phyloP scores from a whole-genome alignment of 1,284 basidiomycete species.

The Ustilago hordei region DNA sequence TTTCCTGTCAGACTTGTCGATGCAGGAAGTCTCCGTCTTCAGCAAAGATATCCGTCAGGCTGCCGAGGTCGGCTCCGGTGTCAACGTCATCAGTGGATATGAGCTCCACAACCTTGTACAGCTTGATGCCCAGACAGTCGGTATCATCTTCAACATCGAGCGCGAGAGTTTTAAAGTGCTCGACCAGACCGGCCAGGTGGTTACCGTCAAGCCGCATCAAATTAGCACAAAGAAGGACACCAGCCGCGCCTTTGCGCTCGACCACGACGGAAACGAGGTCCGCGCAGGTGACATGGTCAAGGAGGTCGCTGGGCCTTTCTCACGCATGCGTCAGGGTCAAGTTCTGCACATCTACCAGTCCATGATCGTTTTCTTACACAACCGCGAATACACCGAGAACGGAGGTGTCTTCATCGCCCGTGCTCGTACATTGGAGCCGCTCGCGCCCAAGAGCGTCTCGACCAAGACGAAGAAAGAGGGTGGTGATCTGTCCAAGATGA shows the following conservation, averaged over 20 bases:
- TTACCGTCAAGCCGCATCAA: conserved; percentile 91
- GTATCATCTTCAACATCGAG: conserved; percentile 97
- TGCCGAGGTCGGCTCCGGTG: conserved; percentile 90
- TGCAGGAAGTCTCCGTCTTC: conserved; percentile 96
- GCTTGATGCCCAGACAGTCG: conserved; percentile 91
- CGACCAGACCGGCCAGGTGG: conserved; percentile 86
- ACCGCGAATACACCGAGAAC: conserved; percentile 89
- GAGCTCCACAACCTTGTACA: conserved; percentile 96
- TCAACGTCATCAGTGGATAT: conserved; percentile 89
- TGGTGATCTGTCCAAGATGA: conserved; percentile 93
- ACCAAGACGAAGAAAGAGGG: conserved; percentile 52
- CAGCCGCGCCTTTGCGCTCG: conserved; percentile 85
- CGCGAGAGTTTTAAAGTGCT: conserved; percentile 93
- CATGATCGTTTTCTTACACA: conserved; percentile 92
- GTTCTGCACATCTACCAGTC: conserved; percentile 96
- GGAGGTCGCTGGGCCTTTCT: conserved; percentile 87
- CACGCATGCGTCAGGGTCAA: conserved; percentile 81
- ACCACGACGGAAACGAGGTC: conserved; percentile 82
- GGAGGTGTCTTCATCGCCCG: conserved; percentile 91
- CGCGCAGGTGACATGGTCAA: conserved; percentile 90
- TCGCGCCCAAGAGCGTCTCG: conserved; percentile 79
- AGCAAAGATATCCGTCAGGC: conserved; percentile 97
- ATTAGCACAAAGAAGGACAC: conserved; percentile 88
- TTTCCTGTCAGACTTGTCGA: conserved; percentile 95
- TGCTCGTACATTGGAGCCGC: conserved; percentile 66